A percentile compares a stretch with the other conserved stretches of the same genome.
Evolutionary conservation across 768 basidiomycete genomes (phyloP).

Genomic region (Tricholoma sp.): DNA sequence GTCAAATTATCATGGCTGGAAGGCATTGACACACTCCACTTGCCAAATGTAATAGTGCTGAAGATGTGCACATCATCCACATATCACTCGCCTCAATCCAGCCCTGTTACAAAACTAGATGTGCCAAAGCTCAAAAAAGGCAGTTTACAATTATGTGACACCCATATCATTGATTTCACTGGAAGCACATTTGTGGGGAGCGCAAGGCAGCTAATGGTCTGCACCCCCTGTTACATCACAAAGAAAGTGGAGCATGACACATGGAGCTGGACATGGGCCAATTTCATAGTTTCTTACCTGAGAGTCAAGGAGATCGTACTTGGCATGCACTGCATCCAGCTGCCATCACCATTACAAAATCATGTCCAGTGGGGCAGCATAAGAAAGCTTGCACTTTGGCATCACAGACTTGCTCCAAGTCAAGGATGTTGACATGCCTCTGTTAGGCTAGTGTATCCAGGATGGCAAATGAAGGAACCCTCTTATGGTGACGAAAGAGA

Average conservation of each 20-base stretch:
- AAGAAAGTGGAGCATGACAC: neutral
- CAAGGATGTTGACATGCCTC: too few species aligned
- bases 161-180: neutral
- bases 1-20: neutral
- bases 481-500: too few species aligned
- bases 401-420: too few species aligned
- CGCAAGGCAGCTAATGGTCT: neutral
- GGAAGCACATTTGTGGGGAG: neutral
- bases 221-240: neutral
- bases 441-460: too few species aligned
- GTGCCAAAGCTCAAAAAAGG: neutral
- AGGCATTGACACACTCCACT: neutral
- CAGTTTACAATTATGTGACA: neutral
- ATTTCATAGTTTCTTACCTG: neutral
- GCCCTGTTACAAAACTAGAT: neutral
- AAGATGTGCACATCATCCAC: neutral
- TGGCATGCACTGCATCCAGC: neutral
- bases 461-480: too few species aligned
- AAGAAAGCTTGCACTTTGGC: neutral
- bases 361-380: neutral
- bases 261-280: neutral
- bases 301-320: neutral
- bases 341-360: neutral
- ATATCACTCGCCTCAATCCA: too few species aligned
- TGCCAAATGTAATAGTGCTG: neutral